Evolutionary conservation across 2,329 filamentous ascomycete species (phyloP), one percentile per base, ranked within the genome.

Genomic region (Coniochaeta prunicola): DNA sequence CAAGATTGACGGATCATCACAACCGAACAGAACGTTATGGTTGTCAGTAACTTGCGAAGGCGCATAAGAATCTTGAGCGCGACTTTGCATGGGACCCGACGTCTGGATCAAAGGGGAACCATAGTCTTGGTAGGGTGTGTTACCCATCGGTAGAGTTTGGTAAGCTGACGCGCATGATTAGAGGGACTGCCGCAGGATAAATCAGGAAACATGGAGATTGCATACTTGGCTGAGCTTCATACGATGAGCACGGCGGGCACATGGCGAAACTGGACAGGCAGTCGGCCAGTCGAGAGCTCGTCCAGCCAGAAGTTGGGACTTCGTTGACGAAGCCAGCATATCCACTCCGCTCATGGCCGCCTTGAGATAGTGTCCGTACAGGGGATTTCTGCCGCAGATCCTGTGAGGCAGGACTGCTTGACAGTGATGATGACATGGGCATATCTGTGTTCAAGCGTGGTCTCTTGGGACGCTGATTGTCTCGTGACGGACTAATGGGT

Each of bases 211-310:
- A 1, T 21, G 17, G 21, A n/a, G 30, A 55, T 13, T 31, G 67
- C 72, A 58, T 67, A 76, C 73, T 69, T 66, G 68, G 63, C 28
- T 61, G 58, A 42, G 71, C 61, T 28, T 72, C 71, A 63, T 69
- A 70, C 24, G 67, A 63, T 48, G 69, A 66, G 58, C 70, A 73
- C n/a, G 72, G 68, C 31, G 69, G 63, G 59, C 74, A 77, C 57
- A 73, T 59, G 30, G 68, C 61, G 40, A 75, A 69, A 59, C 65
- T 70, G 31, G 68, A 62, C 21, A 76, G 61, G 56, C 68, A 74
- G 21, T 71, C 67, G 53, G 69, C 67, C 38, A 75, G 53, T 31
- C 71, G 67, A 45, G 69, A 59, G 48, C 67, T 60, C 4, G 66
- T 67, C 64, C 67, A 64, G 31, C 67, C 61, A 24, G 67, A 60